Percentiles rank a stretch among this genome's conserved stretches.
Conservation (phyloP, 2,329 filamentous ascomycete genomes). For the Arthrobotrys sinensis region DNA sequence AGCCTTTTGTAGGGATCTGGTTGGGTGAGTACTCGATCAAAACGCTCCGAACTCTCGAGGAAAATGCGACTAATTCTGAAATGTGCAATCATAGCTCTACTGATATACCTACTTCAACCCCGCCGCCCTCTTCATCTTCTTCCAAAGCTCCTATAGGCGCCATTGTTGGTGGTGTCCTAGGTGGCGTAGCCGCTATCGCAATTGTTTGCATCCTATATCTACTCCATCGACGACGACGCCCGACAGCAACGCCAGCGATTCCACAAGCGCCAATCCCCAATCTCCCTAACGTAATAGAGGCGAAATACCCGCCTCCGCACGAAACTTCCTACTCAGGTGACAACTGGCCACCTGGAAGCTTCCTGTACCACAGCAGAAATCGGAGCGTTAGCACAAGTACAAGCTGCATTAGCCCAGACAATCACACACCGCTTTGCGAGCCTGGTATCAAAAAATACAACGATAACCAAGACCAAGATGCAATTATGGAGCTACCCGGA, state of each 20-base stretch:
- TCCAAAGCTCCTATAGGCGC: slow-evolving; percentile 40
- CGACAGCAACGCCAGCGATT: slow-evolving; percentile 37
- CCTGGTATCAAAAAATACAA: slow-evolving; percentile 18
- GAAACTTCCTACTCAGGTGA: slow-evolving; percentile 54
- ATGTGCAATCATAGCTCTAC: slow-evolving; percentile 20
- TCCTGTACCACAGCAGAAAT: slow-evolving; percentile 49
- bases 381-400: slow-evolving; percentile 39
- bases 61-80: slow-evolving; percentile 6
- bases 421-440: slow-evolving; percentile 10
- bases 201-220: slow-evolving; percentile 25
- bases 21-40: slow-evolving; percentile 34
- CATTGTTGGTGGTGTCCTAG: slow-evolving; percentile 44
- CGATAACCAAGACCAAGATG: slow-evolving; percentile 12
- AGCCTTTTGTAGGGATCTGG: slow-evolving; percentile 8
- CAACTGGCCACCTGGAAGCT: slow-evolving; percentile 56
- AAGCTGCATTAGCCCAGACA: slow-evolving; percentile 43
- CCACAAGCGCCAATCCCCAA: slow-evolving; percentile 50
- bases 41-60: background rate
- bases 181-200: slow-evolving; percentile 23
- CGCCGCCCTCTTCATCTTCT: slow-evolving; percentile 34
- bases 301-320: slow-evolving; percentile 51
- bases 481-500: slow-evolving; percentile 41
- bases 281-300: slow-evolving; percentile 54
- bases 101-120: slow-evolving; percentile 20
- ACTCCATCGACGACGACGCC: slow-evolving; percentile 21